Evolutionary conservation across 306 rosid genomes (phyloP).

Genomic region (Quercus aquifolioides): DNA sequence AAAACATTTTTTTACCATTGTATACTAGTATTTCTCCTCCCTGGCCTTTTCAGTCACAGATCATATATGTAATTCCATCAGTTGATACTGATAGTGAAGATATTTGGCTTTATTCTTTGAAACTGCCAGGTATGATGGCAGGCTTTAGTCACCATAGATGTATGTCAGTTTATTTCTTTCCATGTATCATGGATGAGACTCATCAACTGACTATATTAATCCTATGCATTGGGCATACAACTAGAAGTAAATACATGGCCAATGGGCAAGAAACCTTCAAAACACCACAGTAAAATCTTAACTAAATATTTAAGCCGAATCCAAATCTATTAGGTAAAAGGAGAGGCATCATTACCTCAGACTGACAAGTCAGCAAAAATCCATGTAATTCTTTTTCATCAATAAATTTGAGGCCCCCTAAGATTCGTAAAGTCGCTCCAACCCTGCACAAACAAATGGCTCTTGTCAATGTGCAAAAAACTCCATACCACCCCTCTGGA

Average conservation of each 20-base stretch:
- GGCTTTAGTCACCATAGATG: background rate
- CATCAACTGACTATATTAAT: background rate
- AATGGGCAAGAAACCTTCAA: background rate
- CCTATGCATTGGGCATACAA: background rate
- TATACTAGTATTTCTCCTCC: background rate
- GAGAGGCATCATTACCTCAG: constrained; percentile 48
- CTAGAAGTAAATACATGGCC: background rate
- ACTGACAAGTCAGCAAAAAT: constrained; percentile 78
- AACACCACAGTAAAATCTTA: background rate
- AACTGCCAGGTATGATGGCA: background rate
- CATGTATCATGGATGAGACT: background rate
- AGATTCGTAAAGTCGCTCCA: constrained; percentile 67
- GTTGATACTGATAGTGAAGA: background rate
- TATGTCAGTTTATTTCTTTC: background rate
- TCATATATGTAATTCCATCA: background rate
- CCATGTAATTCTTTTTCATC: constrained; percentile 51
- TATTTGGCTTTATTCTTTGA: background rate
- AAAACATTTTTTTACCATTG: background rate
- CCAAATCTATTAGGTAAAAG: background rate
- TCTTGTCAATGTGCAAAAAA: constrained; percentile 26
- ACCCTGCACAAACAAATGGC: constrained; percentile 51
- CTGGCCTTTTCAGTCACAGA: no score
- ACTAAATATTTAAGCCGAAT: background rate
- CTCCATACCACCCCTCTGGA: constrained; percentile 5
- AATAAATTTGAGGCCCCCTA: constrained; percentile 65